phyloP scores from a whole-genome alignment of 306 rosid species.

The Cucurbita ficifolia region DNA sequence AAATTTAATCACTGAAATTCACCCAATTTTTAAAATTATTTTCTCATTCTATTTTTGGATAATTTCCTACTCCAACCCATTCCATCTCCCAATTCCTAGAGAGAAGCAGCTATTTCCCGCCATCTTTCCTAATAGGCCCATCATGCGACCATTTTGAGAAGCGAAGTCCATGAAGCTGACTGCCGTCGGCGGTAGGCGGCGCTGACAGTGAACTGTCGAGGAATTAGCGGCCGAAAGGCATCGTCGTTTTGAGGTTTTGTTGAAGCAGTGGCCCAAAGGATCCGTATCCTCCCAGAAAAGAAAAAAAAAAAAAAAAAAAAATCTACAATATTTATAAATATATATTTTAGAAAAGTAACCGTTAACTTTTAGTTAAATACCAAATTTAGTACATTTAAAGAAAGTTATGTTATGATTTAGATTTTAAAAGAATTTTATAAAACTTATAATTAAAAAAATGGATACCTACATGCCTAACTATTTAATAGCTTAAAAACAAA shows the following conservation, averaged over 20 bases:
- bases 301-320: background rate
- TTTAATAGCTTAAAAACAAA: background rate
- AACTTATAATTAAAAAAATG: background rate
- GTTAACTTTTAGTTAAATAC: too few species aligned
- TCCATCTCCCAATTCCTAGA: background rate
- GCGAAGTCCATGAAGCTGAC: background rate
- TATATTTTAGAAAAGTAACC: background rate
- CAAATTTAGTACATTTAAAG: too few species aligned
- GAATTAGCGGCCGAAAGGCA: background rate
- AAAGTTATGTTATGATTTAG: too few species aligned
- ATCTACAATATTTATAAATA: background rate
- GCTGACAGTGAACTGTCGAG: background rate
- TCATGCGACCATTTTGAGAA: background rate
- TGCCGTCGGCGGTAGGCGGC: background rate
- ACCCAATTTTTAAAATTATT: background rate
- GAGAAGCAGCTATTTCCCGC: background rate
- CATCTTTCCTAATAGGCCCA: background rate
- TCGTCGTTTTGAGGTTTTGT: background rate
- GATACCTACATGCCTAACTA: background rate
- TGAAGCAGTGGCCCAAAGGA: background rate
- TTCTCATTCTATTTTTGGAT: background rate
- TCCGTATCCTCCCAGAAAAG: background rate
- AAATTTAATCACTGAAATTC: too few species aligned
- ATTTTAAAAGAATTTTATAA: too few species aligned
- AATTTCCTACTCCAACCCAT: background rate